A percentile compares a stretch with the other conserved stretches of the same genome.
phyloP scores from a whole-genome alignment of 345 rosid genomes.

The Gossypium herbaceum region DNA sequence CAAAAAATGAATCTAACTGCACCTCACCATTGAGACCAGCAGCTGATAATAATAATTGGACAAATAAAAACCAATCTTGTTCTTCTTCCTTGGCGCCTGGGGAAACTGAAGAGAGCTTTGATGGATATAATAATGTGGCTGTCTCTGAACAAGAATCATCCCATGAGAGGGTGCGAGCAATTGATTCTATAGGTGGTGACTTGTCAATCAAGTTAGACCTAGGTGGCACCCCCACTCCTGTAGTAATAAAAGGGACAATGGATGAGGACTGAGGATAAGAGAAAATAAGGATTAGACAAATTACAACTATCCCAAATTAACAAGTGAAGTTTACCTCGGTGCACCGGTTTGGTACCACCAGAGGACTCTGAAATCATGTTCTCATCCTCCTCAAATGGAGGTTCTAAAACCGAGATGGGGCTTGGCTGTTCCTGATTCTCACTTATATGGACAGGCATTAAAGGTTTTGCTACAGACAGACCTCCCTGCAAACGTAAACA shows the following conservation, averaged over 20 bases:
- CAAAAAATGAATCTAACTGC: conserved; percentile 33
- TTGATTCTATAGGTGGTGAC: conserved; percentile 67
- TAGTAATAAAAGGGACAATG: neutral
- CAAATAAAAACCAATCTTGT: conserved; percentile 57
- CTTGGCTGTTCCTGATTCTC: conserved; percentile 94
- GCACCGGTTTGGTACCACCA: conserved; percentile 33
- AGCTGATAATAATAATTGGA: conserved; percentile 45
- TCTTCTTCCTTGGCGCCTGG: conserved; percentile 44
- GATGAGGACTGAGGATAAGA: neutral
- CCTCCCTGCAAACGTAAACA: conserved; percentile 46
- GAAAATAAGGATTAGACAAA: neutral
- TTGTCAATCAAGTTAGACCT: conserved; percentile 74
- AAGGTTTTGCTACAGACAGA: conserved; percentile 40
- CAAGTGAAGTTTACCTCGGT: conserved; percentile 33
- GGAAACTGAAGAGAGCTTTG: conserved; percentile 30
- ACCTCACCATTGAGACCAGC: conserved; percentile 50
- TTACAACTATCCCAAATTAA: neutral
- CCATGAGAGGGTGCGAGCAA: conserved; percentile 61
- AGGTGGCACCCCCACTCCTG: conserved; percentile 47
- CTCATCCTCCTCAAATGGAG: conserved; percentile 67
- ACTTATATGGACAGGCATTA: conserved; percentile 27
- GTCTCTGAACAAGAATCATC: conserved; percentile 42
- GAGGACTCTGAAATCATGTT: conserved; percentile 36
- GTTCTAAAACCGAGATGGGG: conserved; percentile 83
- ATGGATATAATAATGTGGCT: conserved; percentile 34